Percentiles rank a stretch among this genome's conserved stretches.
phyloP scores from a whole-genome alignment of 1,284 basidiomycete species.

The Cutaneotrichosporon dermatis region DNA sequence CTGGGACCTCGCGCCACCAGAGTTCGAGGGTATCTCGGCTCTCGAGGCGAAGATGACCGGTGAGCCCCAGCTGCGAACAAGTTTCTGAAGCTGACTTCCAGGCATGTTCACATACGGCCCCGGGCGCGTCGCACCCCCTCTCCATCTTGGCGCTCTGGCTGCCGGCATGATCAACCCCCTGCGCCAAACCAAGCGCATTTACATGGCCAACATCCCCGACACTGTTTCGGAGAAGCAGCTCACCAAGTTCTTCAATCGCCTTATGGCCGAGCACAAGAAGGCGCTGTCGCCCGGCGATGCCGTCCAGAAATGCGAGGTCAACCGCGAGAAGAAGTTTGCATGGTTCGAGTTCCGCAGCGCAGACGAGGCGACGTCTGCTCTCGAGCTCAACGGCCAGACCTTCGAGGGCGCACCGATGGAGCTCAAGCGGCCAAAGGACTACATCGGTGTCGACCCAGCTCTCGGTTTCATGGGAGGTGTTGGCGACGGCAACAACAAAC shows the following conservation, averaged over 20 bases:
- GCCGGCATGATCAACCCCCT: slow-evolving; percentile 73
- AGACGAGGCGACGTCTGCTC: slow-evolving; percentile 91
- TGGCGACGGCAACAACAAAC: slow-evolving; percentile 94
- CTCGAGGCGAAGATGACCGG: slow-evolving; percentile 96
- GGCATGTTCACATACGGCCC: slow-evolving; percentile 47
- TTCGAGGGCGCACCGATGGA: slow-evolving; percentile 61
- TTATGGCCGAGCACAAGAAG: slow-evolving; percentile 88
- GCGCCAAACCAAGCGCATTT: slow-evolving; percentile 87
- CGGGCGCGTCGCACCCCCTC: slow-evolving; percentile 42
- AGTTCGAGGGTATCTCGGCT: slow-evolving; percentile 90
- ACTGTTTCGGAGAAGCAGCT: slow-evolving; percentile 87
- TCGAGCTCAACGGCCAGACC: slow-evolving; percentile 88
- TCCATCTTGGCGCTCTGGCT: slow-evolving; percentile 35
- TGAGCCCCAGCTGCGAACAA: slow-evolving; percentile 43
- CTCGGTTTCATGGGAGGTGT: slow-evolving; percentile 94
- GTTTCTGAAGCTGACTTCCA: slow-evolving; percentile 14
- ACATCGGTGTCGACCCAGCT: slow-evolving; percentile 55
- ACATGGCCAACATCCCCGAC: slow-evolving; percentile 90
- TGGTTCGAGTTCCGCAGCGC: slow-evolving; percentile 97
- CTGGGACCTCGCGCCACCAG: slow-evolving; percentile 93
- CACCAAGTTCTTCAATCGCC: slow-evolving; percentile 86
- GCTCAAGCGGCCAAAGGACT: slow-evolving; percentile 95
- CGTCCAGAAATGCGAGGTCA: slow-evolving; percentile 87
- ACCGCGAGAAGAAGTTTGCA: slow-evolving; percentile 96
- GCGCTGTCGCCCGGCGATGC: slow-evolving; percentile 78